Conservation (phyloP, 176 grass and related monocot species). For the Metroxylon sagu region DNA sequence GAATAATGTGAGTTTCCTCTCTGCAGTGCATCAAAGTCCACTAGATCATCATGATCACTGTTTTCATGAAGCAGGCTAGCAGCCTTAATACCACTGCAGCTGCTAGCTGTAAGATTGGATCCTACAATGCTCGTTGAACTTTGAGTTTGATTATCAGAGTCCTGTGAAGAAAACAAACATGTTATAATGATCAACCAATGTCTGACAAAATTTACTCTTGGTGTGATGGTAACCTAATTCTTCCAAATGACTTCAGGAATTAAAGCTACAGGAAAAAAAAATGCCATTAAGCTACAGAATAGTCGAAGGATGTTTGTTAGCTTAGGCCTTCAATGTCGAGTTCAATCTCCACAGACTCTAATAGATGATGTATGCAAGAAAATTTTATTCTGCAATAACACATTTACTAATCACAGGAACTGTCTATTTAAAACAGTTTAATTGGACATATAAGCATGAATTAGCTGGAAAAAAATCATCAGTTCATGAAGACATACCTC, state of each 20-base stretch:
- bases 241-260: no score
- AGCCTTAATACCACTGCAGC: constrained; percentile 8
- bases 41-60: constrained; percentile 20
- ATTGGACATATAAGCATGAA: not conserved
- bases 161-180: constrained; percentile 21
- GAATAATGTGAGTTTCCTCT: constrained; percentile 36
- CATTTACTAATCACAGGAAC: not conserved
- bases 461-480: not conserved
- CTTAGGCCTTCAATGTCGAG: no score
- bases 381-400: no score
- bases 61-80: constrained; percentile 12
- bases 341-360: no score
- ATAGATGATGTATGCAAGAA: no score
- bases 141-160: constrained; percentile 45
- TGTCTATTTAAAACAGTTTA: no score
- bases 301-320: no score
- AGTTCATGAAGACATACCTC: constrained; percentile 24
- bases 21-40: constrained; percentile 20
- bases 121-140: constrained; percentile 37
- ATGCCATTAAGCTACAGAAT: no score
- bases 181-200: no score
- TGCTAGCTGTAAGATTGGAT: constrained; percentile 31
- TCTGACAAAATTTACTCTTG: no score
- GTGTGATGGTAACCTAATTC: no score
- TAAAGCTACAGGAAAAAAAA: no score